Conservation (phyloP, 257 asterid species). For the Ilex asprella region DNA sequence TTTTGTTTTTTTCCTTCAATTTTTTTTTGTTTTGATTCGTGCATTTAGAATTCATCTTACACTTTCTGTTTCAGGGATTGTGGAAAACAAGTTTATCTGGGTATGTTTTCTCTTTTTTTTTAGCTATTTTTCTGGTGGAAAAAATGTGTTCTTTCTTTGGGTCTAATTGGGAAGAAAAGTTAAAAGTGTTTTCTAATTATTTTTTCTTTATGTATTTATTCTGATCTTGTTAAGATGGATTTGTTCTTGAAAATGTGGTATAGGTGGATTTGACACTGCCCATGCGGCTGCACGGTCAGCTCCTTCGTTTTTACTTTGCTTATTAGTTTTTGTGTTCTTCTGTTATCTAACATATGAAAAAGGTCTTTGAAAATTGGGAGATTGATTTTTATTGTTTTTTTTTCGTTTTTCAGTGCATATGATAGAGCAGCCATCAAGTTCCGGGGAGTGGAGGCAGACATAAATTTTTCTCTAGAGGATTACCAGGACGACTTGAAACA, state of each 20-base stretch:
- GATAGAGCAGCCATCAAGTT: conserved; percentile 18
- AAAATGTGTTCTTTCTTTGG: background rate
- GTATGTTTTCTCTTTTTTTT: conserved; percentile 26
- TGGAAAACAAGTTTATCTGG: conserved; percentile 95
- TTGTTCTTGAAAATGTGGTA: background rate
- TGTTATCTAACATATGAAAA: background rate
- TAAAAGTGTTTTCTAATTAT: background rate
- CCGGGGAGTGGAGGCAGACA: conserved; percentile 15
- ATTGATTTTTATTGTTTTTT: too few relatives aligned
- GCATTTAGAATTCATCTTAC: background rate
- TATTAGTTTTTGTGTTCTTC: background rate
- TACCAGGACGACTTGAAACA: conserved; percentile 12
- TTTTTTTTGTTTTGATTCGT: background rate
- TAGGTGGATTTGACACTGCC: conserved; percentile 96
- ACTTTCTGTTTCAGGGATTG: conserved; percentile 67
- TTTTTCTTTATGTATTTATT: background rate
- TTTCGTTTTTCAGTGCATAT: conserved; percentile 6
- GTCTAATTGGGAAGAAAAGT: background rate
- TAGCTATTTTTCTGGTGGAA: background rate
- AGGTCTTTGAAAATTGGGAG: background rate
- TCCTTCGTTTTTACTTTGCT: background rate
- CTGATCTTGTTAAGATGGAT: background rate
- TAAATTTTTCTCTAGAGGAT: conserved; percentile 8
- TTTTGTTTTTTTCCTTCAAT: background rate
- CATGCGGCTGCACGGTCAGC: conserved; percentile 98